Base-by-base conservation (phyloP, 116 monocot genomes). In the Phalaenopsis hybrid region DNA sequence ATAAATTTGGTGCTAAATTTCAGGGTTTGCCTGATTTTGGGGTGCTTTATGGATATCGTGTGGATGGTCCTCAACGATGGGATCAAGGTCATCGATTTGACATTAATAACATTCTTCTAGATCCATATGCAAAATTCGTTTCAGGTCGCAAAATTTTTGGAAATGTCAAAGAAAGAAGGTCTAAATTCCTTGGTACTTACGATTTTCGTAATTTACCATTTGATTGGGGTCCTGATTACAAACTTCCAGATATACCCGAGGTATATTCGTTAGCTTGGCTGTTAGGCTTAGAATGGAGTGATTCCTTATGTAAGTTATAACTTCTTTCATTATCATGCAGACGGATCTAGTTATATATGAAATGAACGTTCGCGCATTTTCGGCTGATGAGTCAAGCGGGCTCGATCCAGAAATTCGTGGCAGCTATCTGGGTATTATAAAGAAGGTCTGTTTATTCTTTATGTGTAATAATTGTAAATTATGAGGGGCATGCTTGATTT, bases 111-210 rank as follows among this genome's bases (percentile, higher is more conserved):
- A 81, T 93, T 76, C 93, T 99, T 88, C 50, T 99, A 59, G 99
- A 99, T 88, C 99, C 99, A 6, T 99, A 99, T 90, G 95, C 99
- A 83, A 99, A 99, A 83, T 81, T 95, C 28, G 94, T 99, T 84
- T 82, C 81, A 51, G 93, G 95, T 65, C 90, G 95, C 78, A 92
- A 80, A 52, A 43, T 44, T 81, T 99, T 99, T 91, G 99, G 92
- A 13, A 91, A 93, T 91, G 78, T 57, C 49, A 82, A 57, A 50
- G 65, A 93, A 18, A 95, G 86, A 84, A 81, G 83, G 68, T 87
- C 88, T 4, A 84, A 83, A 45, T 92, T 93, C 72, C 80, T 92
- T 73, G 95, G 95, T 63, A 95, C 95, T 80, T 99, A 89, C 86
- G 95, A 99, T 74, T 99, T 99, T 55, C 76, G 63, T 82, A 79